Evolutionary conservation across 129 eudicot genomes (phyloP).

Genomic region (Scalesia atractyloides): DNA sequence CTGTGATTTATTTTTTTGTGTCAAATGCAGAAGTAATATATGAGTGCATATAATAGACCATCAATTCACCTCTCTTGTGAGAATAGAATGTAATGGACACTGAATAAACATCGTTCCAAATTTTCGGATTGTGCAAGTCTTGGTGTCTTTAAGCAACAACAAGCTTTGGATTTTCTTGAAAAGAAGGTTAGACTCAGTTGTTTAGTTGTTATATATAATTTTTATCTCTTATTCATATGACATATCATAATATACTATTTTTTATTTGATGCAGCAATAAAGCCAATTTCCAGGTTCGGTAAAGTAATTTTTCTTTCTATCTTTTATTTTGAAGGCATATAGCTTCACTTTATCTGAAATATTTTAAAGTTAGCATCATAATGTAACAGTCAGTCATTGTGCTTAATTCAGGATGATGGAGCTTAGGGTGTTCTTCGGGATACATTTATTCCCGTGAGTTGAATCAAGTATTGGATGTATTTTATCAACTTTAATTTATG

Average conservation of each 20-base stretch:
- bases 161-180: conserved; percentile 82
- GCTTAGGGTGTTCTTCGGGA: conserved; percentile 70
- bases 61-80: not conserved
- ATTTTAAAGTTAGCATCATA: conserved; percentile 2
- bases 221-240: conserved; percentile 32
- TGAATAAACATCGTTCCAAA: conserved; percentile 18
- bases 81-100: conserved; percentile 6
- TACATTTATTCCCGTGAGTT: conserved; percentile 71
- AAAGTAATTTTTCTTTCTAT: conserved; percentile 25
- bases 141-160: conserved; percentile 59
- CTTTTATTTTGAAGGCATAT: conserved; percentile 21
- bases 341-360: not conserved
- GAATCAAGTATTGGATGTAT: conserved; percentile 12
- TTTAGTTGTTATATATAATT: not conserved
- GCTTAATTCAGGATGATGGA: conserved; percentile 60
- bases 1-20: not conserved
- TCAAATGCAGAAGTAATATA: not conserved
- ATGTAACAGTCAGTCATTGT: not conserved
- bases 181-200: conserved; percentile 47
- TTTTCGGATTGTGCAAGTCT: conserved; percentile 73
- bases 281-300: conserved; percentile 17
- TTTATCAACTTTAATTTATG: not conserved
- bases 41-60: not conserved
- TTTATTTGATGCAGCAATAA: conserved; percentile 51
- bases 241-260: not conserved